A percentile compares a stretch with the other conserved stretches of the same genome.
phyloP scores from a whole-genome alignment of 2,329 filamentous ascomycete species.

The Fusarium domesticum region DNA sequence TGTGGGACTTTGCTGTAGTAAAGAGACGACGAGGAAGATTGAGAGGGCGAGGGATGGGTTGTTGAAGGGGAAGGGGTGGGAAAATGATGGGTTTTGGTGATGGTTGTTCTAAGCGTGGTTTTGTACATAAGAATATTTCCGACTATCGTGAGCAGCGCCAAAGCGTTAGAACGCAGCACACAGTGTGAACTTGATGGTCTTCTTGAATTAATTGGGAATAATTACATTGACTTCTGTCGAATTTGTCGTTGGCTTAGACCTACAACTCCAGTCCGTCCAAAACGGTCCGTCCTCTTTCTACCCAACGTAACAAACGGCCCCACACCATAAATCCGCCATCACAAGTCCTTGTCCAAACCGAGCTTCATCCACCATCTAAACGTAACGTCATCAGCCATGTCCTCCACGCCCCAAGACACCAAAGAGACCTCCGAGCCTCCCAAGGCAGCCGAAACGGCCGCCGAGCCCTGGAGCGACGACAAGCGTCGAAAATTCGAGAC shows the following conservation, averaged over 20 bases:
- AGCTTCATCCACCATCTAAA: neutral
- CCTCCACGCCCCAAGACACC: conserved; percentile 19
- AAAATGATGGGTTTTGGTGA: conserved; percentile 14
- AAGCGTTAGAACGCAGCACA: too few species aligned
- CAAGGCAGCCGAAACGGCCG: conserved; percentile 10
- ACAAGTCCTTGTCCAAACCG: neutral
- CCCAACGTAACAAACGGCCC: neutral
- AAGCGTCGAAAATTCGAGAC: conserved; percentile 62
- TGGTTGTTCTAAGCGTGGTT: conserved; percentile 20
- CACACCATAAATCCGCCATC: conserved; percentile 1
- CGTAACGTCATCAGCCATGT: conserved; percentile 19
- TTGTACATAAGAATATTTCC: conserved; percentile 18
- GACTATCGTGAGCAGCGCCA: too few species aligned
- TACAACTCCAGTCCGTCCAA: too few species aligned
- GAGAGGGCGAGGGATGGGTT: conserved; percentile 44
- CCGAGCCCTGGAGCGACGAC: conserved; percentile 54
- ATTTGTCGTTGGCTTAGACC: neutral
- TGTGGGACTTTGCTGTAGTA: conserved; percentile 70
- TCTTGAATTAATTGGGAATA: neutral
- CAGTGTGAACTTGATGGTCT: too few species aligned
- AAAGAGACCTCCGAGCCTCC: conserved; percentile 10
- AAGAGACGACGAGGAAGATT: conserved; percentile 52
- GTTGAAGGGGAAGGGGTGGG: conserved; percentile 17
- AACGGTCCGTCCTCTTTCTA: neutral
- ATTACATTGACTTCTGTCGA: neutral